Base-by-base conservation (phyloP, 1,284 basidiomycete species). In the Filobasidium uniguttulatum region DNA sequence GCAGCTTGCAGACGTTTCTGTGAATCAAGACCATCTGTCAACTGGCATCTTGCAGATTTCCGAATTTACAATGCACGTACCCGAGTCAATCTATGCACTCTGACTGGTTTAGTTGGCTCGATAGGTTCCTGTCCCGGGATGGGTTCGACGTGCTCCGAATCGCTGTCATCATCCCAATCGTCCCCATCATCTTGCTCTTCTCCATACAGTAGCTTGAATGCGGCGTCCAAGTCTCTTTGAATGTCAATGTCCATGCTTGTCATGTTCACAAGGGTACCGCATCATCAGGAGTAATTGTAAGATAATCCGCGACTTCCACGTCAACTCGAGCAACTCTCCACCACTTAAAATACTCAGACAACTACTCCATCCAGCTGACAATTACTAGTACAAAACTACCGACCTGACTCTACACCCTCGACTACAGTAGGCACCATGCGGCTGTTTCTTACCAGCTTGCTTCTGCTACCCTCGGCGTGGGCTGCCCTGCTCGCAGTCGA, bases 401-500 rank as follows among this genome's bases (percentile, higher is more conserved):
- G n/a, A n/a, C n/a, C n/a, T n/a, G n/a, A n/a, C n/a, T n/a, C n/a
- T n/a, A n/a, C n/a, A n/a, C n/a, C n/a, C 9, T n/a, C 15, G 25
- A 48, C 23, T 10, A 55, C 52, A 50, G 41, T 37, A 29, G 35
- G 59, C 37, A 55, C 62, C 43, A 49, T 64, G 8, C 52, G 62
- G 8, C 56, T 67, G 19, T 55, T 65, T n/a, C n/a, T n/a, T n/a
- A n/a, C n/a, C n/a, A n/a, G n/a, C 14, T 52, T 64, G 9, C 57
- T 66, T 12, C 38, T 51, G 5, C 26, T 49, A 20, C 29, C 65
- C 1, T 57, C 61, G 0, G 61, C 66, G 7, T 59, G 59, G 28
- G 70, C 68, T 1, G 69, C 71, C 4, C 76, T 94, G 14, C 78
- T 96, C 46, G 87, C 88, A 22, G 86, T 96, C 62, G 90, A 96